phyloP scores from a whole-genome alignment of 805 yeast genomes.

The Lachancea nothofagi region DNA sequence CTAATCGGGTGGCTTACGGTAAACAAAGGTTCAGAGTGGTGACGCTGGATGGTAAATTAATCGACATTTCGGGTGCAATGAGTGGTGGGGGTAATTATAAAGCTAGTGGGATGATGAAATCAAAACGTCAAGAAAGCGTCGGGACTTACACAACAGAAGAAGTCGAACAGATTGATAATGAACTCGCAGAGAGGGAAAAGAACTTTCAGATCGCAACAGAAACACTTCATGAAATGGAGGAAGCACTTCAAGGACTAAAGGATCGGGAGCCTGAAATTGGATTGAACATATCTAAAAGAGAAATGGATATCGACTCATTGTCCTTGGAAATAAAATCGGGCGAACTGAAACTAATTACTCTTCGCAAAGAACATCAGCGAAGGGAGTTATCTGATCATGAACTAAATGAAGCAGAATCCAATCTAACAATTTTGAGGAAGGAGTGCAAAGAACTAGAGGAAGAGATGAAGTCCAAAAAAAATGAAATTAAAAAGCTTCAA shows the following conservation, averaged over 20 bases:
- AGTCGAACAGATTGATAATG: slow-evolving; percentile 47
- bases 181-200: slow-evolving; percentile 48
- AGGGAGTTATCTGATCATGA: slow-evolving; percentile 32
- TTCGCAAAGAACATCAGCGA: slow-evolving; percentile 18
- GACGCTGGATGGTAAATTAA: slow-evolving; percentile 84
- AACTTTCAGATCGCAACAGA: slow-evolving; percentile 45
- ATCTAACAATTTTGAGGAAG: slow-evolving; percentile 32
- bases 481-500: slow-evolving; percentile 55
- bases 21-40: slow-evolving; percentile 79
- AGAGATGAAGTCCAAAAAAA: slow-evolving; percentile 47
- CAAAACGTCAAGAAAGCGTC: slow-evolving; percentile 32
- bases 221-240: slow-evolving; percentile 54
- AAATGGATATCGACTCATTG: slow-evolving; percentile 60
- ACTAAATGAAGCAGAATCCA: slow-evolving; percentile 34
- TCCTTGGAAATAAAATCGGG: slow-evolving; percentile 48
- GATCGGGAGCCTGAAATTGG: slow-evolving; percentile 70
- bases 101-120: slow-evolving; percentile 71
- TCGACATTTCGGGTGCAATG: slow-evolving; percentile 91
- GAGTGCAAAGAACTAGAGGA: slow-evolving; percentile 44
- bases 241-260: slow-evolving; percentile 50
- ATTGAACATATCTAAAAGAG: slow-evolving; percentile 48
- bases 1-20: slow-evolving; percentile 85
- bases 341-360: slow-evolving; percentile 38
- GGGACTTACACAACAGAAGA: slow-evolving; percentile 46
- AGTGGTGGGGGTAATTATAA: slow-evolving; percentile 87